phyloP scores from a whole-genome alignment of 345 rosid species.

The Sisymbrium altissimum region DNA sequence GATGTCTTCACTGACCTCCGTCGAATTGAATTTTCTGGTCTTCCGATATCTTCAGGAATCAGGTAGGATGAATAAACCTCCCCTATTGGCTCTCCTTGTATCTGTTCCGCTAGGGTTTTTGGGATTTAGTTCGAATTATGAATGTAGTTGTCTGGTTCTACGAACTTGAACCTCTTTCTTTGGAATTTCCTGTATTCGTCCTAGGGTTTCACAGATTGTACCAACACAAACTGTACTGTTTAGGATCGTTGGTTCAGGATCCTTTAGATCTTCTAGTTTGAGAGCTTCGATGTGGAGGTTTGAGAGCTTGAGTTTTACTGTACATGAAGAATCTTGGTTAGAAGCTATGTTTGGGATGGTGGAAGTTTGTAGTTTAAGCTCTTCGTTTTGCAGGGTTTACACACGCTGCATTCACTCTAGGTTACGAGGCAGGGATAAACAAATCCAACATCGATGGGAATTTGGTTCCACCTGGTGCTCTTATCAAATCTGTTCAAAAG shows the following conservation, averaged over 20 bases:
- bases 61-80: slow-evolving; percentile 34
- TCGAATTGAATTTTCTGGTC: slow-evolving; percentile 81
- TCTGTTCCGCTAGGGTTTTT: slow-evolving; percentile 9
- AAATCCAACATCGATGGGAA: slow-evolving; percentile 88
- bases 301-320: not conserved
- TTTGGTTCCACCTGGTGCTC: slow-evolving; percentile 94
- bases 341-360: not conserved
- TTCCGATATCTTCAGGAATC: slow-evolving; percentile 97
- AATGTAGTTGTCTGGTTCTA: not conserved
- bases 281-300: not conserved
- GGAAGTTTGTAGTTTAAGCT: not conserved
- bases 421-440: slow-evolving; percentile 90
- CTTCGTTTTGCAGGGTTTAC: slow-evolving; percentile 57
- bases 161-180: not conserved
- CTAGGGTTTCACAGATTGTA: slow-evolving; percentile 16
- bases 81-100: not conserved
- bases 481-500: slow-evolving; percentile 81
- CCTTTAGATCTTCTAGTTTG: slow-evolving; percentile 5
- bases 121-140: slow-evolving; percentile 9
- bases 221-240: not conserved
- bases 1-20: slow-evolving; percentile 74
- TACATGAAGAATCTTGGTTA: not conserved
- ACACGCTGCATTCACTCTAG: slow-evolving; percentile 86
- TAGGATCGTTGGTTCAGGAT: not conserved
- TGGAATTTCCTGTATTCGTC: not conserved